phyloP scores from a whole-genome alignment of 2,329 filamentous ascomycete species.

The Periconia macrospinosa region DNA sequence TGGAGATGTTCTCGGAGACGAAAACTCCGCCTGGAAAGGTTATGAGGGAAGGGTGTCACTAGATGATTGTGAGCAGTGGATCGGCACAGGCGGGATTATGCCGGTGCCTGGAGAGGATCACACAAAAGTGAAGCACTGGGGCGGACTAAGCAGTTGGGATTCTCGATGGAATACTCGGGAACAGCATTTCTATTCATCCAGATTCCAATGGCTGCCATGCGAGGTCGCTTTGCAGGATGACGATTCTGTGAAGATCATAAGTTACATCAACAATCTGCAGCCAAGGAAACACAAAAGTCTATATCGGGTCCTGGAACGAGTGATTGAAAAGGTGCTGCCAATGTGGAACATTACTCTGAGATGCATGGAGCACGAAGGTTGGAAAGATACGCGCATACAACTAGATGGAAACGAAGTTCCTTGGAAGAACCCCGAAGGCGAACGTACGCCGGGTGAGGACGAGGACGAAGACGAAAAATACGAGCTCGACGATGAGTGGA shows the following conservation, averaged over 20 bases:
- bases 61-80: constrained; percentile 8
- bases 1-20: neutral
- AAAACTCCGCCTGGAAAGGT: neutral
- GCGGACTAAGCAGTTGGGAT: neutral
- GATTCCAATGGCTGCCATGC: constrained; percentile 55
- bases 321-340: constrained; percentile 10
- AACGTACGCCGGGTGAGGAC: neutral
- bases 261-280: constrained; percentile 58
- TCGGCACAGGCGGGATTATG: constrained; percentile 12
- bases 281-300: constrained; percentile 30
- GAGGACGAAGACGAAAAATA: constrained; percentile 1
- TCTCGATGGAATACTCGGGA: no score
- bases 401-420: neutral
- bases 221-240: constrained; percentile 46
- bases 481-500: constrained; percentile 4
- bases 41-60: constrained; percentile 8
- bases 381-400: neutral
- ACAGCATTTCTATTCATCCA: no score
- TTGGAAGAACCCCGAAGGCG: neutral
- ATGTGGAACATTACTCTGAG: constrained; percentile 6
- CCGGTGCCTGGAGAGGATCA: neutral
- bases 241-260: constrained; percentile 43
- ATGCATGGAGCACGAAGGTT: no score
- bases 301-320: constrained; percentile 11
- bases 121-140: neutral